A percentile compares a stretch with the other conserved stretches of the same genome.
These are phyloP conservation scores for Penicillium corylophilum DNA, from an alignment of 2,329 filamentous ascomycete genomes.

Conservation along the genomic window DNA sequence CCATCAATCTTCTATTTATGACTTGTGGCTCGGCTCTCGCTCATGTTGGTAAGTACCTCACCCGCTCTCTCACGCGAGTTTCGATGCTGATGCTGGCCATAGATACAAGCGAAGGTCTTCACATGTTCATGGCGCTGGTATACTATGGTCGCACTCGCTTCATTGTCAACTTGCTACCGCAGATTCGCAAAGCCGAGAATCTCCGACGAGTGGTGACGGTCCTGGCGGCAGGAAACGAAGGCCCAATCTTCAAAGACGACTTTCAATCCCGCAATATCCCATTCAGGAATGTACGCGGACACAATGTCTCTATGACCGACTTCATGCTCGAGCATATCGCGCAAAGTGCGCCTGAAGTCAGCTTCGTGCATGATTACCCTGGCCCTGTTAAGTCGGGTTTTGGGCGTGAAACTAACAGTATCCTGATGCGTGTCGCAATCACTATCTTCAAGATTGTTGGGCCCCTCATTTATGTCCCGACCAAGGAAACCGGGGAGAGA, in stretches of 20 bases:
- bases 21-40: neutral
- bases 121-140: neutral
- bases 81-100: neutral
- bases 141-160: slow-evolving; percentile 1
- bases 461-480: slow-evolving; percentile 17
- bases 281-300: neutral
- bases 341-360: neutral
- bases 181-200: neutral
- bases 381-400: slow-evolving; percentile 40
- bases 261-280: neutral
- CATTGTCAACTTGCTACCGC: neutral
- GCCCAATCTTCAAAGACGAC: neutral
- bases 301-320: slow-evolving; percentile 1
- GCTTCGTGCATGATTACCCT: slow-evolving; percentile 3
- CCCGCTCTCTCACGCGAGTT: neutral
- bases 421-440: slow-evolving; percentile 1
- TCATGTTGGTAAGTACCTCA: neutral
- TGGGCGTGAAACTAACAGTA: slow-evolving; percentile 14
- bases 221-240: neutral
- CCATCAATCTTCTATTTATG: neutral
- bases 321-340: neutral
- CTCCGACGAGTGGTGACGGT: neutral
- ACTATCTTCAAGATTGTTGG: slow-evolving; percentile 32
- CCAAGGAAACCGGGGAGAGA: slow-evolving; percentile 46
- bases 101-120: neutral